Conservation (phyloP, 1,139 yeast species). For the Scheffersomyces titani region DNA sequence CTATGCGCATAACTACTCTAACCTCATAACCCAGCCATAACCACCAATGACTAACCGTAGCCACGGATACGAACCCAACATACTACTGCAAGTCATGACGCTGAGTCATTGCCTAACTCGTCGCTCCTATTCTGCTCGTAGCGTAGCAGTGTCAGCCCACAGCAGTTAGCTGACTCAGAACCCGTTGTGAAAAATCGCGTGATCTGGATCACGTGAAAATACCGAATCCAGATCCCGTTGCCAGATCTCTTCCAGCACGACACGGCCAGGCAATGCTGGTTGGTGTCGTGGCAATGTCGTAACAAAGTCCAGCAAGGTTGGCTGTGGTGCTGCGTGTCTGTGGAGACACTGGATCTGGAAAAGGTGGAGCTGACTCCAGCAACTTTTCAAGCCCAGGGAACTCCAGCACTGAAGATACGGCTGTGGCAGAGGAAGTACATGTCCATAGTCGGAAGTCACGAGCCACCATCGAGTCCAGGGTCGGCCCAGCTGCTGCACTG, state of each 20-base stretch:
- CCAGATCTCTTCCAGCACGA: neutral
- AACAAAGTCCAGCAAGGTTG: neutral
- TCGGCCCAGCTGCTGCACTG: neutral
- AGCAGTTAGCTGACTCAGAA: neutral
- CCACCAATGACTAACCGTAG: neutral
- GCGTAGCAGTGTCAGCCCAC: neutral
- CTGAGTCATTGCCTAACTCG: neutral
- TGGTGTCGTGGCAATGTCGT: neutral
- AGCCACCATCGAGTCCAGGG: neutral
- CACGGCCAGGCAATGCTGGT: neutral
- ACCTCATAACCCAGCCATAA: neutral
- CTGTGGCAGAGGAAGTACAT: neutral
- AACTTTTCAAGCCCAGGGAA: neutral
- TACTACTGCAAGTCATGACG: neutral
- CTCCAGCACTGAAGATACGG: neutral
- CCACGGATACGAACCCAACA: neutral
- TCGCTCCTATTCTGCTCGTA: neutral
- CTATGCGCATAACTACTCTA: neutral
- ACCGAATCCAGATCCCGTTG: neutral
- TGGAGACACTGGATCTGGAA: neutral
- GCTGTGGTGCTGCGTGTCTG: neutral
- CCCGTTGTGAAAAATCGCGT: neutral
- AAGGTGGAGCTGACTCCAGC: neutral
- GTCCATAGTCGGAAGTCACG: neutral
- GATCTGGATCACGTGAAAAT: neutral